Evolutionary conservation across 345 rosid genomes (phyloP).

Genomic region (Reutealis trisperma): DNA sequence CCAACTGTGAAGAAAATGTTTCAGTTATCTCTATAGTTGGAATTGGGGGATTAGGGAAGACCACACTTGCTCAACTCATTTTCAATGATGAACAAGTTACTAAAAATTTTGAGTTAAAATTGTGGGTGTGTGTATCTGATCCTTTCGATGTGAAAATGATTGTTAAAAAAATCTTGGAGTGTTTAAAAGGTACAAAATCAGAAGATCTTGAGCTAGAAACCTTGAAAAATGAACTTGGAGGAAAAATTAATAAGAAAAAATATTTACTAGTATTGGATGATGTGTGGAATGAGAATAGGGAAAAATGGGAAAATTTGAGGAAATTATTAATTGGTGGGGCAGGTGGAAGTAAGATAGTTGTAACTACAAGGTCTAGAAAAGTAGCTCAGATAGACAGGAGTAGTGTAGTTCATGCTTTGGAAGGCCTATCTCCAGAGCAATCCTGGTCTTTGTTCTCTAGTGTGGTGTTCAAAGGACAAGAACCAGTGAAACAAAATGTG

Average conservation of each 20-base stretch:
- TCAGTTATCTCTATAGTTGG: slow-evolving; percentile 11
- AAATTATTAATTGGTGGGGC: no score
- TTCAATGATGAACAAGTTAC: slow-evolving; percentile 19
- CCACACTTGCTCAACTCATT: slow-evolving; percentile 25
- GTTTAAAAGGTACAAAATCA: no score
- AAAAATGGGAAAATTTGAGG: no score
- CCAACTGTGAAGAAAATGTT: no score
- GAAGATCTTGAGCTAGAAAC: no score
- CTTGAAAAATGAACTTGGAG: no score
- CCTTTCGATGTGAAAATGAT: slow-evolving; percentile 9
- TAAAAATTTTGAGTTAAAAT: slow-evolving; percentile 15
- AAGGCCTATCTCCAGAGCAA: not conserved
- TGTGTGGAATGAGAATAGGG: slow-evolving; percentile 27
- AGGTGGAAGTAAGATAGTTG: not conserved
- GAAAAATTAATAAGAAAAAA: no score
- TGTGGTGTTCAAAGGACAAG: not conserved
- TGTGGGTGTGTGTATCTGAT: slow-evolving; percentile 27
- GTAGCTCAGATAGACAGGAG: no score
- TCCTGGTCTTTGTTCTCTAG: not conserved
- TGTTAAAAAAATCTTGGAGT: no score
- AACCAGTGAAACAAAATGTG: not conserved
- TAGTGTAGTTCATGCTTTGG: no score
- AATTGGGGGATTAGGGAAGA: slow-evolving; percentile 33
- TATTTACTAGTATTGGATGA: slow-evolving; percentile 30
- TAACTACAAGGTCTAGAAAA: not conserved